A percentile compares a stretch with the other conserved stretches of the same genome.
phyloP scores from a whole-genome alignment of 2,329 filamentous ascomycete genomes.

The Microdochium bolleyi region DNA sequence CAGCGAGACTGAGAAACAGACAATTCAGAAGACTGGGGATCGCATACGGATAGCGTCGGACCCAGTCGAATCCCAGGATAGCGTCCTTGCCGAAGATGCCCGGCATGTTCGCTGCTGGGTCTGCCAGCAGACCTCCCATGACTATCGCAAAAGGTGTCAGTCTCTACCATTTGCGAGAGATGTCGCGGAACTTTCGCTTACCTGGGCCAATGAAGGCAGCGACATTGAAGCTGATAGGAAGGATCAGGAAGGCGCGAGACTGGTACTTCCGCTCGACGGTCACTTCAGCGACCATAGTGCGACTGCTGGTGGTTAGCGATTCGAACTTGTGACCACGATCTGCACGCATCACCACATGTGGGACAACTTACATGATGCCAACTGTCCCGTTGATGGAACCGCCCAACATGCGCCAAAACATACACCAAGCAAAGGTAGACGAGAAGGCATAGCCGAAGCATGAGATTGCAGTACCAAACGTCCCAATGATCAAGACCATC shows the following conservation, averaged over 20 bases:
- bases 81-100: conserved; percentile 53
- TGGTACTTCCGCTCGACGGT: conserved; percentile 39
- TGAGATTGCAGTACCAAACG: conserved; percentile 59
- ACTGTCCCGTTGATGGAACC: conserved; percentile 46
- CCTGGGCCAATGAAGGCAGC: conserved; percentile 35
- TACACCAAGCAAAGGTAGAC: conserved; percentile 53
- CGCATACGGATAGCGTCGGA: conserved; percentile 58
- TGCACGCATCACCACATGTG: background rate
- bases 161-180: background rate
- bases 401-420: conserved; percentile 58
- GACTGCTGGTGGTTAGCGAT: conserved; percentile 15
- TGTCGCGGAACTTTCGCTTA: conserved; percentile 13
- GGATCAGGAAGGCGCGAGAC: conserved; percentile 36
- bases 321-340: background rate
- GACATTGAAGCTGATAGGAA: conserved; percentile 40
- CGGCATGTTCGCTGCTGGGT: conserved; percentile 56
- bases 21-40: conserved; percentile 62
- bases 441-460: conserved; percentile 68
- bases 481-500: conserved; percentile 60
- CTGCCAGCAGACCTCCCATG: conserved; percentile 60
- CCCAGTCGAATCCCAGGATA: conserved; percentile 53
- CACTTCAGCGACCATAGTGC: conserved; percentile 41
- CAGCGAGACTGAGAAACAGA: conserved; percentile 46
- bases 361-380: conserved; percentile 34
- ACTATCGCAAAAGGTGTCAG: conserved; percentile 20